A percentile compares a stretch with the other conserved stretches of the same genome.
These are phyloP conservation scores for Hypoxylon sp. DNA, from an alignment of 2,329 filamentous ascomycete genomes.

Conservation along the genomic window DNA sequence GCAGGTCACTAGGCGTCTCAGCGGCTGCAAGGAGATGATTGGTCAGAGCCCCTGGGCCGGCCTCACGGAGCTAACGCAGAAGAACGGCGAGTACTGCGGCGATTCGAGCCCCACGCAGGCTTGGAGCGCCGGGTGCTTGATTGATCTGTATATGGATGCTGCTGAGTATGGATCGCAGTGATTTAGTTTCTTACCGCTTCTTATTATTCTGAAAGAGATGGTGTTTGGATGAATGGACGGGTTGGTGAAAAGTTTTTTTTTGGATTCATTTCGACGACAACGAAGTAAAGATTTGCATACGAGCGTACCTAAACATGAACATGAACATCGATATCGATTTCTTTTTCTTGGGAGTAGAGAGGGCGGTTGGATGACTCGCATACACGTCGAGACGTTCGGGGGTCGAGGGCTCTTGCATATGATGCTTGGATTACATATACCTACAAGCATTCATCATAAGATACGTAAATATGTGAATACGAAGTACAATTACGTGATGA, in stretches of 20 bases:
- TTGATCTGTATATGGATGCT: conserved; percentile 96
- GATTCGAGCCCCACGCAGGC: conserved; percentile 96
- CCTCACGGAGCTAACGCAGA: conserved; percentile 91
- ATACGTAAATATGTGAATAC: conserved; percentile 11
- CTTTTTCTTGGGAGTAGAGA: too few relatives aligned
- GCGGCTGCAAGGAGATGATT: conserved; percentile 86
- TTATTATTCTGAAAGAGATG: too few relatives aligned
- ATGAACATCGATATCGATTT: too few relatives aligned
- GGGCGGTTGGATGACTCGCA: too few relatives aligned
- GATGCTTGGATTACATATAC: too few relatives aligned
- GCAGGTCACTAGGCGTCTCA: conserved; percentile 85
- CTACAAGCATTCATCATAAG: neutral
- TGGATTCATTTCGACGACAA: neutral
- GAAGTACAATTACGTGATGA: conserved; percentile 8
- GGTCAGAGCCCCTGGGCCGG: conserved; percentile 85
- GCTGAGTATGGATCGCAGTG: conserved; percentile 52
- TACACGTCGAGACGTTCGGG: conserved; percentile 21
- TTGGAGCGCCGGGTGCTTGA: conserved; percentile 93
- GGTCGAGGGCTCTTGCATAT: too few relatives aligned
- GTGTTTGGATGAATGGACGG: too few relatives aligned
- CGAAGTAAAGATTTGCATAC: neutral
- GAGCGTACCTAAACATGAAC: too few relatives aligned
- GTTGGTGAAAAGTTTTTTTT: neutral
- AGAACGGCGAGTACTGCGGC: conserved; percentile 80
- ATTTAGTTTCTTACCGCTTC: too few relatives aligned